Base-by-base conservation (phyloP, 2,329 filamentous ascomycete genomes). In the Sporothrix globosa region DNA sequence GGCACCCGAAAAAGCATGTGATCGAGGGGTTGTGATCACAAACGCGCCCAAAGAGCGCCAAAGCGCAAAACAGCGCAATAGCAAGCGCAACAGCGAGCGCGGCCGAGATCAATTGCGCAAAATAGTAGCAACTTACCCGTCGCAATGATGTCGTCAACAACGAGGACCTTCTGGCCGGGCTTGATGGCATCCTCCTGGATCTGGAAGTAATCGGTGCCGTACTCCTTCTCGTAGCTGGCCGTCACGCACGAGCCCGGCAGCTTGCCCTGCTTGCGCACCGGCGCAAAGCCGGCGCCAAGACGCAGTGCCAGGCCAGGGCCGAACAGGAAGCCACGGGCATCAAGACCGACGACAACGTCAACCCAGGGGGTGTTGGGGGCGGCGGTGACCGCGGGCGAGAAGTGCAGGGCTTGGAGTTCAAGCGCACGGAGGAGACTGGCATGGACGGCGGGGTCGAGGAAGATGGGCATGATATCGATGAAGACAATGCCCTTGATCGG, bases 131-230 rank as follows among this genome's bases (percentile, higher is more conserved):
- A 82, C 90, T 80, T 85, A 97, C 95, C 95, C 74, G 96, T 99
- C 70, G 96, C 96, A 83, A 99, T 98, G 78, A 99, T 97, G 80
- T 99, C 96, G 81, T 99, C 96, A 44, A 99, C 93, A 74, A 99
- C 87, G 73, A 99, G 84, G 71, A 97, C 95, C 80, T 91, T 94
- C 83, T 97, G 92, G 48, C 94, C 94, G 67, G 88, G 86, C 82
- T 91, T 90, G 77, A 99, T 90, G 58, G 91, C 90, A 80, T 91
- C 93, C 75, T 87, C 84, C 84, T 99, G 96, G 85, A 99, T 96
- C 86, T 98, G 92, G 84, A 99, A 98, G 79, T 90, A 90, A 80
- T 99, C 96, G 81, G 90, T 87, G 74, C 96, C 96, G 78, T 99
- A 99, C 82, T 99, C 96, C 86, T 99, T 99, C 82, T 93, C 85